phyloP scores from a whole-genome alignment of 257 asterid genomes.

The Apocynum venetum region DNA sequence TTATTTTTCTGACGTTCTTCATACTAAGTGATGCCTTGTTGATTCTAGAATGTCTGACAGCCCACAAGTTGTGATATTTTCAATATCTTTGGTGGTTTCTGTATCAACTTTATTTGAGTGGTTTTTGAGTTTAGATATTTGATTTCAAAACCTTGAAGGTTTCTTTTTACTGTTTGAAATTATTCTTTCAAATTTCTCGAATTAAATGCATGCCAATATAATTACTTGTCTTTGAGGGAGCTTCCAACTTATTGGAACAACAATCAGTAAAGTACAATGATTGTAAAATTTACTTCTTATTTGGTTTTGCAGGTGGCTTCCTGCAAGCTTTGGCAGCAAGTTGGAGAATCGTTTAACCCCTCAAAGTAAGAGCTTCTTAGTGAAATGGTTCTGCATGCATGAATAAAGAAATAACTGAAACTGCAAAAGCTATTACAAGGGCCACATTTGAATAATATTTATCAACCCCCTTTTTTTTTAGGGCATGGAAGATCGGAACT shows the following conservation, averaged over 20 bases:
- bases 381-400: background rate
- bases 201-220: background rate
- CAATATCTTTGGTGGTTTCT: background rate
- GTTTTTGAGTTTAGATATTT: background rate
- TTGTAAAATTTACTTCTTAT: slow-evolving; percentile 11
- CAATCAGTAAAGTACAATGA: background rate
- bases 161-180: background rate
- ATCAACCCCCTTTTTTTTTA: too few species aligned
- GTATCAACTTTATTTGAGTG: background rate
- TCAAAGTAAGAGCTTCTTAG: slow-evolving; percentile 56
- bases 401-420: background rate
- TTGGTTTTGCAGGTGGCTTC: slow-evolving; percentile 64
- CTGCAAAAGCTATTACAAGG: background rate
- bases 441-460: too few species aligned
- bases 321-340: slow-evolving; percentile 94
- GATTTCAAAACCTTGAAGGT: background rate
- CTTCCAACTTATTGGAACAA: background rate
- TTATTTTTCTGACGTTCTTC: background rate
- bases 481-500: too few species aligned
- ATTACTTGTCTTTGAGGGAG: background rate
- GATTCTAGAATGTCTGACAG: background rate
- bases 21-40: background rate
- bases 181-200: background rate
- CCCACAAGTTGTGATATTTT: background rate
- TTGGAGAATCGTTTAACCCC: slow-evolving; percentile 90